phyloP scores from a whole-genome alignment of 139 green algal genomes.

The Ettlia oleoabundans region DNA sequence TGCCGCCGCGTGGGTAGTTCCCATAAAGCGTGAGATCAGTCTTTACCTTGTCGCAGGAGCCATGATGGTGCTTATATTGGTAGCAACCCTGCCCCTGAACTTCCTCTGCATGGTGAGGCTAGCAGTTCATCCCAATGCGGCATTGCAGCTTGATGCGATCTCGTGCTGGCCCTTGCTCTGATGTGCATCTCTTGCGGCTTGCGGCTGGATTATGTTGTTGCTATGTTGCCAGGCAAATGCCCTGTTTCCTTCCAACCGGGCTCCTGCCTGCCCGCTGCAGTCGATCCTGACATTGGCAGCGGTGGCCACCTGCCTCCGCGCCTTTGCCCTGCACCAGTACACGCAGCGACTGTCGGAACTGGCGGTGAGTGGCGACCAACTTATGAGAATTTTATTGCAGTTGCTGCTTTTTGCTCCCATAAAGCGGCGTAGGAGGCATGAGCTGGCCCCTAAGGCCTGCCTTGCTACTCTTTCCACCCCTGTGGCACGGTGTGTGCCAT shows the following conservation, averaged over 20 bases:
- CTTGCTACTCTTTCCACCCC: neutral
- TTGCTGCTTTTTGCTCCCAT: neutral
- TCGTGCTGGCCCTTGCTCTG: neutral
- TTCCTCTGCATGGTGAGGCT: slow-evolving; percentile 4
- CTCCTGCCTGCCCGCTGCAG: neutral
- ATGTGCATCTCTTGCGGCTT: neutral
- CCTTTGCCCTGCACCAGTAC: slow-evolving; percentile 21
- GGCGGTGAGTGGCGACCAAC: slow-evolving; percentile 26
- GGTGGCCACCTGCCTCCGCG: slow-evolving; percentile 27
- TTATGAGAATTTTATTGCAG: neutral
- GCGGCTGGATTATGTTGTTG: too few species aligned
- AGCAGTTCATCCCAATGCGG: too few species aligned
- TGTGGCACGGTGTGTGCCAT: neutral
- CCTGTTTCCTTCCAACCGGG: too few species aligned
- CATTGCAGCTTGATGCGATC: too few species aligned
- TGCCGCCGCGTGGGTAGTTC: too few species aligned
- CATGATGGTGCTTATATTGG: neutral
- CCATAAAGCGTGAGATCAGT: too few species aligned
- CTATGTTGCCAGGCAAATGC: too few species aligned
- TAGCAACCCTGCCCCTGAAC: neutral
- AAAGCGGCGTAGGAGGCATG: too few species aligned
- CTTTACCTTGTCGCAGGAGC: neutral
- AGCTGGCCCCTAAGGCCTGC: too few species aligned
- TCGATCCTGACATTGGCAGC: neutral
- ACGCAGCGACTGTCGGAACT: slow-evolving; percentile 20